Evolutionary conservation across 73 alveolate species (phyloP).

Genomic region (Paraurostyla sp.): DNA sequence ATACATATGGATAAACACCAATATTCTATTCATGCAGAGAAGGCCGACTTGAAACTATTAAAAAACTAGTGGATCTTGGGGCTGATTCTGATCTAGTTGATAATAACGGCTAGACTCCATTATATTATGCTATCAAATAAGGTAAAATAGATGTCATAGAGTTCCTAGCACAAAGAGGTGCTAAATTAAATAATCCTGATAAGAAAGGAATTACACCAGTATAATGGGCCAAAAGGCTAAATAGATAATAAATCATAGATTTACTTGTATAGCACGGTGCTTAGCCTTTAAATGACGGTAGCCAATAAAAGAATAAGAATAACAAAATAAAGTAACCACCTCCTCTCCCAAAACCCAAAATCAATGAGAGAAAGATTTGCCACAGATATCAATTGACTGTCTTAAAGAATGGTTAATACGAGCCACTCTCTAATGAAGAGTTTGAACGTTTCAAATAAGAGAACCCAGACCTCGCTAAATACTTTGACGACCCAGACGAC

Average conservation of each 20-base stretch:
- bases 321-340: constrained; percentile 40
- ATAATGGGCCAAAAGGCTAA: constrained; percentile 45
- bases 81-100: constrained; percentile 54
- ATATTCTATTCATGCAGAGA: constrained; percentile 79
- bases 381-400: constrained; percentile 13
- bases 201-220: constrained; percentile 59
- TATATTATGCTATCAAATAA: constrained; percentile 65
- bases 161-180: constrained; percentile 58
- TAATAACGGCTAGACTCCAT: constrained; percentile 50
- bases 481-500: constrained; percentile 50
- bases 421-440: constrained; percentile 69
- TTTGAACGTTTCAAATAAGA: constrained; percentile 47
- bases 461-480: constrained; percentile 63
- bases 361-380: constrained; percentile 45
- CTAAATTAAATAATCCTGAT: constrained; percentile 53
- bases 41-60: constrained; percentile 22
- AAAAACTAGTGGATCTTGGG: constrained; percentile 22
- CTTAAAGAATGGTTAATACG: constrained; percentile 66
- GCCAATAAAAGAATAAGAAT: constrained; percentile 1
- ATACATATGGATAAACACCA: constrained; percentile 77
- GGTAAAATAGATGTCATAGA: constrained; percentile 62
- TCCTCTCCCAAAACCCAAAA: constrained; percentile 33
- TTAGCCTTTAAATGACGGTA: background rate
- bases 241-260: constrained; percentile 45
- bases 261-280: constrained; percentile 66